These are phyloP conservation scores for Thoreauomyces humboldtii DNA, from an alignment of 192 early-diverging fungal species.

Conservation along the genomic window DNA sequence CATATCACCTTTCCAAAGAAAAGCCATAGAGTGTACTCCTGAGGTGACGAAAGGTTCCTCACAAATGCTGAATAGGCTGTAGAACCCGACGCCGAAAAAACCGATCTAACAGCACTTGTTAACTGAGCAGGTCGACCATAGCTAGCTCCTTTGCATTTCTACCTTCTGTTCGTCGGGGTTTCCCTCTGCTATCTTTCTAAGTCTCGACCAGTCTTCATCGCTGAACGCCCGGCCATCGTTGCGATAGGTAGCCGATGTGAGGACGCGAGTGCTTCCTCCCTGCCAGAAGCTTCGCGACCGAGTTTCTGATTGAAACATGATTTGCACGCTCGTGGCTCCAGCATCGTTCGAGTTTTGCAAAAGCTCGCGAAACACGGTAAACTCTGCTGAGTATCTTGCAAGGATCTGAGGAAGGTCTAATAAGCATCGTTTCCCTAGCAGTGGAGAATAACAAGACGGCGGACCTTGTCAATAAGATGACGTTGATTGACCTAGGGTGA, in stretches of 20 bases:
- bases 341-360: conserved; percentile 70
- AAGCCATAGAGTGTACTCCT: conserved; percentile 76
- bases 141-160: too few species aligned
- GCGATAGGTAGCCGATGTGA: conserved; percentile 49
- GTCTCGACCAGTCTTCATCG: conserved; percentile 76
- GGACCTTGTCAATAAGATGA: conserved; percentile 90
- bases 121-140: too few species aligned
- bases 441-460: too few species aligned
- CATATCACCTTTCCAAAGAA: conserved; percentile 87
- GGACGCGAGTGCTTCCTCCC: conserved; percentile 19
- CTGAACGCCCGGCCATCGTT: conserved; percentile 84
- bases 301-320: conserved; percentile 31
- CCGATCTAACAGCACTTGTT: too few species aligned
- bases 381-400: conserved; percentile 80
- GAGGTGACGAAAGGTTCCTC: conserved; percentile 85
- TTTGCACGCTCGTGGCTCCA: conserved; percentile 45
- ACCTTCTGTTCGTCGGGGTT: conserved; percentile 79
- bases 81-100: conserved; percentile 81
- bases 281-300: conserved; percentile 18
- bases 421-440: too few species aligned
- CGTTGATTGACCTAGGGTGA: conserved; percentile 85
- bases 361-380: conserved; percentile 78
- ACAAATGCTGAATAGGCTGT: conserved; percentile 83
- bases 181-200: conserved; percentile 87
- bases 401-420: too few species aligned